phyloP scores from a whole-genome alignment of 192 early-diverging fungal genomes.

The Entomortierella lignicola region DNA sequence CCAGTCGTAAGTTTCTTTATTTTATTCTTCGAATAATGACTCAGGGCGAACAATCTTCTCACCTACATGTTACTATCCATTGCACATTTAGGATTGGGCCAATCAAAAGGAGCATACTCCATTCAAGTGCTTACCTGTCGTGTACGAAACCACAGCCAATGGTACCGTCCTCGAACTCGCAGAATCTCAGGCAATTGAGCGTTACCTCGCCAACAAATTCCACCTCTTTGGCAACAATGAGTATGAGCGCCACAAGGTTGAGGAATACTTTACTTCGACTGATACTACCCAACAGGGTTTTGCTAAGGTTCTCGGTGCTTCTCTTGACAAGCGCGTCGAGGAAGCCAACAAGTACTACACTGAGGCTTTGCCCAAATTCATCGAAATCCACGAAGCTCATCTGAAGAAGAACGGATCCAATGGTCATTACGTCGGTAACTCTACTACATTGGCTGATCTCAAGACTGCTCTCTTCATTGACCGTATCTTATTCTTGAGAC shows the following conservation, averaged over 20 bases:
- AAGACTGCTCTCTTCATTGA: slow-evolving; percentile 4
- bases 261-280: slow-evolving; percentile 52
- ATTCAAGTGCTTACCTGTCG: slow-evolving; percentile 61
- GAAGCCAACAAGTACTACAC: slow-evolving; percentile 29
- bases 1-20: slow-evolving; percentile 21
- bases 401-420: slow-evolving; percentile 64
- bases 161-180: slow-evolving; percentile 50
- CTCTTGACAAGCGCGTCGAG: slow-evolving; percentile 31
- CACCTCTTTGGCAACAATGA: slow-evolving; percentile 31
- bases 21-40: background rate
- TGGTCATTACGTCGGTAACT: slow-evolving; percentile 65
- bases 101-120: slow-evolving; percentile 57
- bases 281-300: slow-evolving; percentile 2
- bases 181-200: slow-evolving; percentile 48
- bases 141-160: slow-evolving; percentile 51
- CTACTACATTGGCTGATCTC: slow-evolving; percentile 42
- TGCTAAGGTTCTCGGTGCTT: slow-evolving; percentile 22
- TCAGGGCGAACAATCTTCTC: background rate
- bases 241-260: slow-evolving; percentile 33
- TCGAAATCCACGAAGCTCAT: slow-evolving; percentile 52
- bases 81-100: slow-evolving; percentile 55
- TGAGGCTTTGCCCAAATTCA: slow-evolving; percentile 17
- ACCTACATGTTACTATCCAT: background rate
- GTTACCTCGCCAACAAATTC: slow-evolving; percentile 48
- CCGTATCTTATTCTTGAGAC: slow-evolving; percentile 13